Percentiles rank a stretch among this genome's conserved stretches.
Evolutionary conservation across 148 eudicot species (phyloP).

Genomic region (Amaranthus hypochondriacus): DNA sequence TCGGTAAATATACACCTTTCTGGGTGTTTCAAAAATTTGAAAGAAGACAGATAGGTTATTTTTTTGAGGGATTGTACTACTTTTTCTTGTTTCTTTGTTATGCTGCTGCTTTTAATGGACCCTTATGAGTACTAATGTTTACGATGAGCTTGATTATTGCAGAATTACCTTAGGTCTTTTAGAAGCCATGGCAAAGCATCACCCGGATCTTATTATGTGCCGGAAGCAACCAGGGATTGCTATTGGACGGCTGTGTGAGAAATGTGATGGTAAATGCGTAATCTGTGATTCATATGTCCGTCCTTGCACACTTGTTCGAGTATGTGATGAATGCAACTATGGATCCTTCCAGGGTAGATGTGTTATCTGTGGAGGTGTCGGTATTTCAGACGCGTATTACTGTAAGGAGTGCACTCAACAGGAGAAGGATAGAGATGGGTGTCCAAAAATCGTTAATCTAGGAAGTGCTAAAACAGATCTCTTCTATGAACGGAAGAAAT

Average conservation of each 20-base stretch:
- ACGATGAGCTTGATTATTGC: not conserved
- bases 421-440: constrained; percentile 84
- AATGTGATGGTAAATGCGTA: constrained; percentile 76
- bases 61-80: too few relatives aligned
- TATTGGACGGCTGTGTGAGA: constrained; percentile 75
- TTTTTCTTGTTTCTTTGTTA: too few relatives aligned
- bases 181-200: constrained; percentile 77
- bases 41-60: too few relatives aligned
- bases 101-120: not conserved
- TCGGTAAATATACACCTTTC: too few relatives aligned
- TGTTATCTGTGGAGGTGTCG: constrained; percentile 79
- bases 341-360: constrained; percentile 85
- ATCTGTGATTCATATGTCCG: constrained; percentile 81
- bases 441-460: constrained; percentile 76
- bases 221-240: constrained; percentile 83
- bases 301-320: constrained; percentile 74
- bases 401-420: constrained; percentile 89
- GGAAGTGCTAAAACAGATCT: constrained; percentile 86
- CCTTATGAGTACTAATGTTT: not conserved
- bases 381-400: constrained; percentile 78
- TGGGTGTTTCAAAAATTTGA: too few relatives aligned
- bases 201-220: constrained; percentile 87
- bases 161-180: constrained; percentile 9
- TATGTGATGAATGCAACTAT: constrained; percentile 80
- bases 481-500: constrained; percentile 71